These are phyloP conservation scores for Vitellaria paradoxa DNA, from an alignment of 179 eudicot species.

Conservation along the genomic window DNA sequence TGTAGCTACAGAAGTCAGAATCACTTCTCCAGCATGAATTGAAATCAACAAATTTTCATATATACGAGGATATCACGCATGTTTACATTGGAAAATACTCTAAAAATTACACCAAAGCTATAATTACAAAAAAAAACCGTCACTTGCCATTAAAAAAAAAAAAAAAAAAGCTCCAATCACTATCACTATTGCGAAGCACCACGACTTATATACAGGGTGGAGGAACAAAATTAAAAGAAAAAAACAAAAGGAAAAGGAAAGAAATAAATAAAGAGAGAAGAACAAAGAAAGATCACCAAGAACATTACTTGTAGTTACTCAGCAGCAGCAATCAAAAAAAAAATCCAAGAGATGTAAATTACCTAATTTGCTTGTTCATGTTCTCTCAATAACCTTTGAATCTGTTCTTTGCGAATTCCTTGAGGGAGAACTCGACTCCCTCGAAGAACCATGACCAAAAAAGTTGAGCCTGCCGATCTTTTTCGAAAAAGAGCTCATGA, in stretches of 20 bases:
- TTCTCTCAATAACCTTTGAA: constrained; percentile 65
- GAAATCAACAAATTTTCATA: background rate
- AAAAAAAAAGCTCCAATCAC: background rate
- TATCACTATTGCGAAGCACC: background rate
- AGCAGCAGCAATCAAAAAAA: background rate
- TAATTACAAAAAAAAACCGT: background rate
- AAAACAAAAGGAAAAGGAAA: background rate
- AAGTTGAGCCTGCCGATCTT: constrained; percentile 61
- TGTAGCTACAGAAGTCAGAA: too few species aligned
- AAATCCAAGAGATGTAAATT: background rate
- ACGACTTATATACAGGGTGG: constrained; percentile 10
- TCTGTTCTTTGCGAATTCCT: constrained; percentile 63
- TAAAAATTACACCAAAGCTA: background rate
- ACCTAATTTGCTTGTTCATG: constrained; percentile 27
- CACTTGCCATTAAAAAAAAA: background rate
- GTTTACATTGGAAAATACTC: background rate
- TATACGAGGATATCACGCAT: background rate
- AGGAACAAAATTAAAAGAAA: background rate
- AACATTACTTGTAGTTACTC: background rate
- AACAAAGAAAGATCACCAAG: background rate
- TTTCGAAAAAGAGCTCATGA: constrained; percentile 73
- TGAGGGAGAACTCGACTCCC: constrained; percentile 70
- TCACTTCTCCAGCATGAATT: background rate
- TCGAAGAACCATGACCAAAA: constrained; percentile 63
- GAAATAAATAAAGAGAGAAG: background rate